Percentiles rank a stretch among this genome's conserved stretches.
These are phyloP conservation scores for Rhododendron kiyosumense DNA, from an alignment of 148 eudicot genomes.

Conservation along the genomic window DNA sequence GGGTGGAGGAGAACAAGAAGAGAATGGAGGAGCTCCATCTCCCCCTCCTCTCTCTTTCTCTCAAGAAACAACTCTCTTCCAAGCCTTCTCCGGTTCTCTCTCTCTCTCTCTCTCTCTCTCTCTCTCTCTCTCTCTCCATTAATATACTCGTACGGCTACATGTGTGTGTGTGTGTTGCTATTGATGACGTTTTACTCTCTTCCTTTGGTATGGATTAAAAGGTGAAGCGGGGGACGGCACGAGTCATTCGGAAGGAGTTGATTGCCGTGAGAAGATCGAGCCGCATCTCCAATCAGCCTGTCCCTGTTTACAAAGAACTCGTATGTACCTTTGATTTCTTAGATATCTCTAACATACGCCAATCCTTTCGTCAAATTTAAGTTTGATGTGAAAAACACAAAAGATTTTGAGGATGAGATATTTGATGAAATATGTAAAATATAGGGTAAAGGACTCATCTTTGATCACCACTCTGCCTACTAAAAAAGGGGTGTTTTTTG, in stretches of 20 bases:
- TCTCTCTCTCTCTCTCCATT: too few species aligned
- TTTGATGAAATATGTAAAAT: background rate
- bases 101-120: slow-evolving; percentile 15
- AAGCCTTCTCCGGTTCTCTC: slow-evolving; percentile 58
- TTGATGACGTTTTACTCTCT: background rate
- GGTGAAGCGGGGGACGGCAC: slow-evolving; percentile 59
- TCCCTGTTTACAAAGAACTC: slow-evolving; percentile 54
- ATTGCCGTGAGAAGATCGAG: slow-evolving; percentile 70
- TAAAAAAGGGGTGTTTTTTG: too few species aligned
- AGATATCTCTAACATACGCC: background rate
- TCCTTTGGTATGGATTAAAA: slow-evolving; percentile 10
- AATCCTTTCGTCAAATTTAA: background rate
- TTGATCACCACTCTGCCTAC: too few species aligned
- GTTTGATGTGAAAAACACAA: too few species aligned
- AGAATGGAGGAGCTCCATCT: slow-evolving; percentile 69
- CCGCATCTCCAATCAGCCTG: slow-evolving; percentile 59
- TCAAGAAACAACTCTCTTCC: slow-evolving; percentile 37
- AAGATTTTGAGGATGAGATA: background rate
- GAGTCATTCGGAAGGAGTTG: slow-evolving; percentile 38
- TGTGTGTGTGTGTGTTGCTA: too few species aligned
- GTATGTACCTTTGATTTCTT: slow-evolving; percentile 14
- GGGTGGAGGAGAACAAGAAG: slow-evolving; percentile 69
- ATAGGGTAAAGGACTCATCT: too few species aligned
- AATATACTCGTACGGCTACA: too few species aligned
- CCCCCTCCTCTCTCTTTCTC: slow-evolving; percentile 51